These are phyloP conservation scores for Sicyos edulis DNA, from an alignment of 306 rosid genomes.

Conservation along the genomic window DNA sequence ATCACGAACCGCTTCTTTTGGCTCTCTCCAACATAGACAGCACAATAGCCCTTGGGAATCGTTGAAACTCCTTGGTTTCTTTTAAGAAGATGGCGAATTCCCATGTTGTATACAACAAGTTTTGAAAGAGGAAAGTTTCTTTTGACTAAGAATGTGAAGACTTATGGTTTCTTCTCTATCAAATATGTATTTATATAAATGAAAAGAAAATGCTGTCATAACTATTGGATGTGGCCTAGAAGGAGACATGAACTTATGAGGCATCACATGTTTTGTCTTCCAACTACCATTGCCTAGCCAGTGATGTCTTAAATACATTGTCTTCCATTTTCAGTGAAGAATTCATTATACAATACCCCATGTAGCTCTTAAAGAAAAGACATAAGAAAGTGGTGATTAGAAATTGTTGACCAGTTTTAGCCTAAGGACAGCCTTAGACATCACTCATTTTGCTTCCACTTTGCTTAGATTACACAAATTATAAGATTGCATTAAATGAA, in stretches of 20 bases:
- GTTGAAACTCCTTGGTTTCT: slow-evolving; percentile 12
- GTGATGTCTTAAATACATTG: background rate
- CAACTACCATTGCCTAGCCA: background rate
- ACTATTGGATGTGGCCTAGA: background rate
- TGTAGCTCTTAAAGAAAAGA: background rate
- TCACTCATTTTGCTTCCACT: background rate
- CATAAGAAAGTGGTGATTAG: background rate
- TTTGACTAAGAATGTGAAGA: background rate
- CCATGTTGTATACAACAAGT: background rate
- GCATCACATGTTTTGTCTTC: slow-evolving; percentile 11
- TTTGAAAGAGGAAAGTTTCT: background rate
- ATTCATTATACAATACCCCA: slow-evolving; percentile 7
- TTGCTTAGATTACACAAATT: background rate
- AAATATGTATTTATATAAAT: background rate
- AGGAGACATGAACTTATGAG: background rate
- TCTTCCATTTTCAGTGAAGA: background rate
- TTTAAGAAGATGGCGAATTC: background rate
- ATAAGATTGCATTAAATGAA: background rate
- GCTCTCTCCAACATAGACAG: slow-evolving; percentile 14
- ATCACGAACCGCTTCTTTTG: slow-evolving; percentile 7
- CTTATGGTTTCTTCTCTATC: background rate
- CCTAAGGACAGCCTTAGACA: background rate
- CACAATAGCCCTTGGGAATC: slow-evolving; percentile 17
- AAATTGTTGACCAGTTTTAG: background rate
- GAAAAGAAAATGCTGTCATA: background rate